phyloP scores from a whole-genome alignment of 73 alveolate genomes.

The Diophrys sp. region DNA sequence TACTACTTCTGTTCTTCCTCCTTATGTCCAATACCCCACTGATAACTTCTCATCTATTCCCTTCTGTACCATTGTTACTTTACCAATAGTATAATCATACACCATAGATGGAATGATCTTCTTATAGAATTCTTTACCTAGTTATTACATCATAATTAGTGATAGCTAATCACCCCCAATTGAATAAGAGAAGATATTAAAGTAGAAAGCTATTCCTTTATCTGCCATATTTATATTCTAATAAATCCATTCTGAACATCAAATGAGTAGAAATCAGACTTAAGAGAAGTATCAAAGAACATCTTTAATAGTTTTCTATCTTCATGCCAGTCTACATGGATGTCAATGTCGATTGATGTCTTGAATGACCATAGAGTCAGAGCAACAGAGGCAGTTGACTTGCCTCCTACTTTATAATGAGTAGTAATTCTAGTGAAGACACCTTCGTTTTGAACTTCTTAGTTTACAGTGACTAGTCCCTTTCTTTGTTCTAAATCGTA shows the following conservation, averaged over 20 bases:
- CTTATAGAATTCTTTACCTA: too few species aligned
- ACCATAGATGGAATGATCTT: too few species aligned
- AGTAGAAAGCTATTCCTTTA: too few species aligned
- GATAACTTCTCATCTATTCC: too few species aligned
- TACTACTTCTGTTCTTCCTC: too few species aligned
- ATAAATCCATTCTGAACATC: conserved; percentile 48
- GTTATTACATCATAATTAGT: too few species aligned
- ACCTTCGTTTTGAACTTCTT: not conserved
- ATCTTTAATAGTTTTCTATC: conserved; percentile 38
- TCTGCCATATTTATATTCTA: too few species aligned
- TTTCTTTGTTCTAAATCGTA: conserved; percentile 27
- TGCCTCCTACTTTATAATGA: conserved; percentile 6
- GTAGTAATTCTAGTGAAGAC: not conserved
- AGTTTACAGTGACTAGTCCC: not conserved
- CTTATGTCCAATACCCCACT: too few species aligned
- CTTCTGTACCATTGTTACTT: too few species aligned
- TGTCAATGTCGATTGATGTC: conserved; percentile 35
- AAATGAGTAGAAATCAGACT: conserved; percentile 38
- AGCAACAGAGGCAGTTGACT: not conserved
- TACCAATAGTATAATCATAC: too few species aligned
- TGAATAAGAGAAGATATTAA: too few species aligned
- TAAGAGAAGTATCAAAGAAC: conserved; percentile 39
- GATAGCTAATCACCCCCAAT: too few species aligned
- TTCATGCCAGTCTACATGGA: conserved; percentile 53
- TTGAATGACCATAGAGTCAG: conserved; percentile 23